Evolutionary conservation across 176 grass and related monocot genomes (phyloP).

Genomic region (Juncus inflexus): DNA sequence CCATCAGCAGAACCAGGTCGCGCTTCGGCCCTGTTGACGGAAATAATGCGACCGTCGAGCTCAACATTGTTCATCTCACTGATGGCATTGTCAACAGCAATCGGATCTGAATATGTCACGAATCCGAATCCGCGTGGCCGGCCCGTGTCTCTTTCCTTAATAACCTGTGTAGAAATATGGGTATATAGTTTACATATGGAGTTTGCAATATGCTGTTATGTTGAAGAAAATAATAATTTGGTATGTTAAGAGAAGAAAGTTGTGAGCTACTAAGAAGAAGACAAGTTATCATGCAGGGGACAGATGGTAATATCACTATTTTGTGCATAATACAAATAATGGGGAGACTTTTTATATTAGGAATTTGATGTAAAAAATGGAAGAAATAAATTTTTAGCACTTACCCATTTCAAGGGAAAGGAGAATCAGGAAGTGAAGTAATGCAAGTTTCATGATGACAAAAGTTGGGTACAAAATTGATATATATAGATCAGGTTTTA

Average conservation of each 20-base stretch:
- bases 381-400: slow-evolving; percentile 8
- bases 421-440: slow-evolving; percentile 9
- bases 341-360: neutral
- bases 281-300: too few relatives aligned
- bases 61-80: slow-evolving; percentile 78
- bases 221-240: too few relatives aligned
- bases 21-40: slow-evolving; percentile 94
- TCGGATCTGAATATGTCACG: slow-evolving; percentile 75
- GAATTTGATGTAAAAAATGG: neutral
- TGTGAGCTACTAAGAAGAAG: too few relatives aligned
- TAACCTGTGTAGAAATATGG: slow-evolving; percentile 56
- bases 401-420: slow-evolving; percentile 9
- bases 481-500: slow-evolving; percentile 9
- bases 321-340: too few relatives aligned
- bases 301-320: too few relatives aligned
- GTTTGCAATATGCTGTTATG: too few relatives aligned
- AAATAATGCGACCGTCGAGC: slow-evolving; percentile 82
- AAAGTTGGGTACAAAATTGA: neutral
- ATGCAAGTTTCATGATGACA: slow-evolving; percentile 3
- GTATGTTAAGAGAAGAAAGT: too few relatives aligned
- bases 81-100: slow-evolving; percentile 72
- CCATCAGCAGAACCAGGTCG: slow-evolving; percentile 64
- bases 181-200: too few relatives aligned
- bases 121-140: slow-evolving; percentile 96
- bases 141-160: slow-evolving; percentile 82